Evolutionary conservation across 148 eudicot species (phyloP).

Genomic region (Polygonum maritimum): DNA sequence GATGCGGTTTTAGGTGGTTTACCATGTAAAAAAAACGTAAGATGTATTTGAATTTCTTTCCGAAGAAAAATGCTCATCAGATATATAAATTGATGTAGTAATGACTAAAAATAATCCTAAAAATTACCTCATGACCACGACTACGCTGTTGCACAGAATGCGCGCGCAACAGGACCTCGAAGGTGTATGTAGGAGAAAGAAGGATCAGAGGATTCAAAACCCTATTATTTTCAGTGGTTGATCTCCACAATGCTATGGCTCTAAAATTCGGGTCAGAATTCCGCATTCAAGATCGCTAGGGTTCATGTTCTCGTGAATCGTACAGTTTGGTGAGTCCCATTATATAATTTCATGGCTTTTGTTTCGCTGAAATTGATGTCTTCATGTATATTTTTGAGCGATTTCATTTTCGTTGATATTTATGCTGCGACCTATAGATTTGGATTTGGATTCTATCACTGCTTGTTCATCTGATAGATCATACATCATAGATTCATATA

Average conservation of each 20-base stretch:
- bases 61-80: neutral
- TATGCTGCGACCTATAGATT: neutral
- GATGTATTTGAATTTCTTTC: neutral
- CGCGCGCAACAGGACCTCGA: conserved; percentile 1
- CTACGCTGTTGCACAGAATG: neutral
- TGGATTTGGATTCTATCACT: neutral
- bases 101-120: conserved; percentile 1
- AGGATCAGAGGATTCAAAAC: neutral
- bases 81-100: neutral
- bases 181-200: neutral
- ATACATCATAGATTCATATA: too few relatives aligned
- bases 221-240: neutral
- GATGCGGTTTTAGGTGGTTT: too few relatives aligned
- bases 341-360: neutral
- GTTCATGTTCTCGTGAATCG: neutral
- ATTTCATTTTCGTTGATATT: neutral
- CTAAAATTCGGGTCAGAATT: neutral
- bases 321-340: neutral
- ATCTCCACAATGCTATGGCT: neutral
- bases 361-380: neutral
- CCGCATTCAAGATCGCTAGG: neutral
- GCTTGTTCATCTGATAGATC: neutral
- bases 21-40: too few relatives aligned
- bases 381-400: neutral
- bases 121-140: neutral